phyloP scores from a whole-genome alignment of 257 asterid species.

The Solanum chiquidenum region DNA sequence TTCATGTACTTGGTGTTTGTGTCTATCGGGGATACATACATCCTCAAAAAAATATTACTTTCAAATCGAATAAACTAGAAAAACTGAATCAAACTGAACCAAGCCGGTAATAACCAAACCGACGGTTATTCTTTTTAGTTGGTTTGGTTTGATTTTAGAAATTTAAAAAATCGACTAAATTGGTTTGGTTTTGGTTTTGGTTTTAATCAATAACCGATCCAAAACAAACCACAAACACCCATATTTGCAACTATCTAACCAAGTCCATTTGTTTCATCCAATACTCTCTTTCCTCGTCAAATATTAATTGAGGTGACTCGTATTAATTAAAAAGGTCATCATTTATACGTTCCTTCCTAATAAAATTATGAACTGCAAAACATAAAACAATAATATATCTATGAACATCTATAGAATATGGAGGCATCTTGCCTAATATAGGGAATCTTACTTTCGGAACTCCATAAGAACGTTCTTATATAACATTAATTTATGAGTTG shows the following conservation, averaged over 20 bases:
- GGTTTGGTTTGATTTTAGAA: neutral
- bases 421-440: neutral
- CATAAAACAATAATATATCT: neutral
- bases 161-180: too few relatives aligned
- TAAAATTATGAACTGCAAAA: neutral
- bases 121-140: too few relatives aligned
- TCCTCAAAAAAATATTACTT: neutral
- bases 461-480: neutral
- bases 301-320: too few relatives aligned
- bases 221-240: too few relatives aligned
- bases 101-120: too few relatives aligned
- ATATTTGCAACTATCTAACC: neutral
- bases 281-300: too few relatives aligned
- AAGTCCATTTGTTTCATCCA: neutral
- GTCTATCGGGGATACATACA: neutral
- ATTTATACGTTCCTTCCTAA: neutral
- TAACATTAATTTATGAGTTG: neutral
- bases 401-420: neutral
- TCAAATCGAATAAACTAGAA: neutral
- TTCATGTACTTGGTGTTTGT: neutral
- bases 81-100: neutral
- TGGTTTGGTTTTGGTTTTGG: neutral
- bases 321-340: neutral
- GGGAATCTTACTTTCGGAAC: neutral
- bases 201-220: too few relatives aligned